Base-by-base conservation (phyloP, 768 basidiomycete genomes). In the Xanthoconium stramineum region DNA sequence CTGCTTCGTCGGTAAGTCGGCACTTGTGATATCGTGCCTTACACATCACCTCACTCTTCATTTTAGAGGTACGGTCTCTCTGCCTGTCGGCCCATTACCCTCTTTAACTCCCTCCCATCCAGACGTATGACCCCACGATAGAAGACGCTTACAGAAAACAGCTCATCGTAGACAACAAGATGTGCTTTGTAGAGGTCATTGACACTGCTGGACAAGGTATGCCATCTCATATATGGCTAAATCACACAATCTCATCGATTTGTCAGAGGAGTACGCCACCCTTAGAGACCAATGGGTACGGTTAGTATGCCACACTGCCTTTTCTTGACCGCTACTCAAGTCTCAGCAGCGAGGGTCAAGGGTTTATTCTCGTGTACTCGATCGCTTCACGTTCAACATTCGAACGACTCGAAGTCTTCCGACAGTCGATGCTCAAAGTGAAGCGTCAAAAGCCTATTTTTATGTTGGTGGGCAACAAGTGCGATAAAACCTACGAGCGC, bases 91-190 rank as follows among this genome's bases (percentile, higher is more conserved):
- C 42, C 24, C 30, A 30, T 39, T 55, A 57, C 39, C 42, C 62
- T 43, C 32, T 38, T 54, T 60, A 28, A 60, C 40, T 47, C 20
- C 37, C 46, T 58, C 52, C 51, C 29, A 5, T 39, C 54, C 61
- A 96, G 92, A 93, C 93, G 50, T 98, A 98, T 74, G 94, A 98
- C 77, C 94, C 94, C 55, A 98, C 94, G 65, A 98, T 98, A 83
- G 94, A 98, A 76, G 94, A 97, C 72, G 94, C 94, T 60, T 97
- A 98, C 76, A 83, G 94, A 66, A 96, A 95, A 73, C 93, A 94
- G 71, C 82, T 94, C 64, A 86, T 94, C 54, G 93, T 97, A 61
- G 94, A 96, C 74, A 93, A 94, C 69, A 83, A 87, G 65, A 94
- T 94, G 85, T 95, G 93, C 75, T 89, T 94, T 71, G 84, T 98